Percentiles rank a stretch among this genome's conserved stretches.
phyloP scores from a whole-genome alignment of 108 stramenopile species.

The Chaetoceros tenuissimus region DNA sequence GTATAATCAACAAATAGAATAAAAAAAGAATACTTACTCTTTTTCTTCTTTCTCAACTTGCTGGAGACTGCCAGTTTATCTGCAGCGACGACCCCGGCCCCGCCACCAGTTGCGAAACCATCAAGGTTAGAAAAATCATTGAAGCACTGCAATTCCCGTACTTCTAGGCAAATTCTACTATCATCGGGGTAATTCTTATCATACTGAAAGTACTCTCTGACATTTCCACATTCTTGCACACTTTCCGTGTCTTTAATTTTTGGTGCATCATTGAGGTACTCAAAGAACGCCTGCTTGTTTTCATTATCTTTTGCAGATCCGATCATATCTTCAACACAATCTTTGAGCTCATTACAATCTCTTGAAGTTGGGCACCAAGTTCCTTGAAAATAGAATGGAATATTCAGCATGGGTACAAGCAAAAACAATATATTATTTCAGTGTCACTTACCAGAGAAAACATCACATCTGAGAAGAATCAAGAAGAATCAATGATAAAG shows the following conservation, averaged over 20 bases:
- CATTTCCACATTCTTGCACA: conserved; percentile 2
- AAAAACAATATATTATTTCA: too few relatives aligned
- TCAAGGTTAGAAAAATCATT: conserved; percentile 8
- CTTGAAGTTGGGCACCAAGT: conserved; percentile 4
- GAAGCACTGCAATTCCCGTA: conserved; percentile 4
- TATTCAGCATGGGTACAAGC: conserved; percentile 3
- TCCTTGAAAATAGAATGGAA: conserved; percentile 2
- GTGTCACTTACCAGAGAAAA: too few relatives aligned
- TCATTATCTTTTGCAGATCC: neutral
- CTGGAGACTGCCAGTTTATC: too few relatives aligned
- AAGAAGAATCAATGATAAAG: too few relatives aligned
- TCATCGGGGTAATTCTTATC: conserved; percentile 3
- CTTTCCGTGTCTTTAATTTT: conserved; percentile 1
- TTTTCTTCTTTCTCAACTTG: neutral
- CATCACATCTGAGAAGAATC: too few relatives aligned
- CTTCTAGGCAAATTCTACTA: conserved; percentile 4
- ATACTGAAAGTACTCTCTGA: conserved; percentile 1
- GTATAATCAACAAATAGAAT: too few relatives aligned
- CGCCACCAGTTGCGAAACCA: conserved; percentile 4
- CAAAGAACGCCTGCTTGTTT: conserved; percentile 4
- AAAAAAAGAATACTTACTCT: conserved; percentile 1
- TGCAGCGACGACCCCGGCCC: conserved; percentile 4
- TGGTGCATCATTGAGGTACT: conserved; percentile 1
- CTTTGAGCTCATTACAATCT: neutral
- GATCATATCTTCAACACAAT: conserved; percentile 1